These are phyloP conservation scores for Withania somnifera DNA, from an alignment of 305 asterid species.

Conservation along the genomic window DNA sequence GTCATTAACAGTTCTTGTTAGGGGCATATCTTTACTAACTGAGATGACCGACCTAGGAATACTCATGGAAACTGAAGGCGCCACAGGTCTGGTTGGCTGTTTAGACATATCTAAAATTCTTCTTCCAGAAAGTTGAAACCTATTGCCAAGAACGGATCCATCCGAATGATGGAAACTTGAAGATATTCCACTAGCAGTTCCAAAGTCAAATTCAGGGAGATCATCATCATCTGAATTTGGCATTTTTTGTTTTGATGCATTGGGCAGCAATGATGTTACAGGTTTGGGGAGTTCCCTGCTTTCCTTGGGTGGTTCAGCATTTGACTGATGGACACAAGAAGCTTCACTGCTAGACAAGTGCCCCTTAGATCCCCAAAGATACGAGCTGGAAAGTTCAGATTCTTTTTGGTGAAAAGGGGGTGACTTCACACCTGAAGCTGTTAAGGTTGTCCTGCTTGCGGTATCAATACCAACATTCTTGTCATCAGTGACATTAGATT, in stretches of 20 bases:
- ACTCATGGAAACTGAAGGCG: slow-evolving; percentile 1
- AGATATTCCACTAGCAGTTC: slow-evolving; percentile 1
- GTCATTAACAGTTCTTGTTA: neutral
- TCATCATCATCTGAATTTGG: slow-evolving; percentile 13
- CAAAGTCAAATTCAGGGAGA: slow-evolving; percentile 27
- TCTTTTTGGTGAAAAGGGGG: neutral
- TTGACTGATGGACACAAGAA: neutral
- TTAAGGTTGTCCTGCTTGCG: neutral
- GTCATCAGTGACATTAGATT: neutral
- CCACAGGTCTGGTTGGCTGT: neutral
- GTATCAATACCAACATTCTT: neutral
- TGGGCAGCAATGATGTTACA: neutral
- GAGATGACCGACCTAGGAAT: neutral
- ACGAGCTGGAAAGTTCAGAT: neutral
- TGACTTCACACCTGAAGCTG: neutral
- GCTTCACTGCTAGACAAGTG: neutral
- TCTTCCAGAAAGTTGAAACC: neutral
- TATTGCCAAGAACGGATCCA: neutral
- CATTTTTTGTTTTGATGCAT: neutral
- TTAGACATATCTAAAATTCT: neutral
- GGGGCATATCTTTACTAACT: neutral
- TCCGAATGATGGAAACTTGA: neutral
- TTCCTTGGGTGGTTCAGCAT: neutral
- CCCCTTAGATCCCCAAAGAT: neutral
- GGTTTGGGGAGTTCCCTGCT: neutral